phyloP scores from a whole-genome alignment of 2,329 filamentous ascomycete genomes.

The Colletotrichum sublineola region DNA sequence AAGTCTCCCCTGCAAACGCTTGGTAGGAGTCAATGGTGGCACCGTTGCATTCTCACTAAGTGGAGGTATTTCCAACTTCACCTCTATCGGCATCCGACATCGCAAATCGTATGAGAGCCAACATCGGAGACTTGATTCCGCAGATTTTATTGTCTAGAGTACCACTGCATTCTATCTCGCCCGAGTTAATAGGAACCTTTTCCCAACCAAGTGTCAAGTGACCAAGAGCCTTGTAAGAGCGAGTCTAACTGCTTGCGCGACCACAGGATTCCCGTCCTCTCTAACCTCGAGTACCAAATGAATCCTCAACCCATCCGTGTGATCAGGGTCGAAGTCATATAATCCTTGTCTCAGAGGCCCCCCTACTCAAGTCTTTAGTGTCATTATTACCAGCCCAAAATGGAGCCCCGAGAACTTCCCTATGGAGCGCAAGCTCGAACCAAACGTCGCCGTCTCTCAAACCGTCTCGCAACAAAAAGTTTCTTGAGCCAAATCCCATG shows the following conservation, averaged over 20 bases:
- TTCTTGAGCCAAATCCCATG: neutral
- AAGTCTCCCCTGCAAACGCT: too few relatives aligned
- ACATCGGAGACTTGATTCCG: too few relatives aligned
- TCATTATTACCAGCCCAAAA: neutral
- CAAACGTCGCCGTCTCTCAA: neutral
- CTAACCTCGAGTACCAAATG: neutral
- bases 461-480: neutral
- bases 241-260: neutral
- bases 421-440: neutral
- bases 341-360: neutral
- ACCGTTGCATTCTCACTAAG: neutral
- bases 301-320: neutral
- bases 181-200: neutral
- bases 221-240: neutral
- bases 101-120: neutral
- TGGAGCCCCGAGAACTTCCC: neutral
- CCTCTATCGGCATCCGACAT: neutral
- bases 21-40: neutral
- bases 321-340: neutral
- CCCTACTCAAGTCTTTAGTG: neutral
- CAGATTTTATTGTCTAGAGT: neutral
- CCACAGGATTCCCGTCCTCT: neutral
- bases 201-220: neutral
- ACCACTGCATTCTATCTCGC: neutral
- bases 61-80: neutral